A percentile compares a stretch with the other conserved stretches of the same genome.
phyloP scores from a whole-genome alignment of 108 stramenopile species.

The Parietichytrium sp. region DNA sequence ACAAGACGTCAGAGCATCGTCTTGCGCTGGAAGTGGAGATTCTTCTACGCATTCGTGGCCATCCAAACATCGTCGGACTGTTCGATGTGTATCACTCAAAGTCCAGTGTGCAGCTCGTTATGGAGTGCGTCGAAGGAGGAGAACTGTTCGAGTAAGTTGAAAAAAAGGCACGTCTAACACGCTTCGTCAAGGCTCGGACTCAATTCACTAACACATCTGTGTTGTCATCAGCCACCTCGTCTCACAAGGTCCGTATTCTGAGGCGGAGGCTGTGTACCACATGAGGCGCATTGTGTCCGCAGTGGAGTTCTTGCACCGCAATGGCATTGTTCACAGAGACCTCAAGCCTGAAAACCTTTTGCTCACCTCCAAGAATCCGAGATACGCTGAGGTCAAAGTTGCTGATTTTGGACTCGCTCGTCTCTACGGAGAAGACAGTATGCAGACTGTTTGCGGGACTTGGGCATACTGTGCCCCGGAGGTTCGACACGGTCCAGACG shows the following conservation, averaged over 20 bases:
- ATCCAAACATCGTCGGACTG: conserved; percentile 43
- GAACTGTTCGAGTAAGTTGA: conserved; percentile 48
- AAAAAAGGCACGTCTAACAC: too few species aligned
- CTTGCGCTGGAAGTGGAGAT: conserved; percentile 37
- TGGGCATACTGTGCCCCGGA: conserved; percentile 46
- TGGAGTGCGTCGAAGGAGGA: conserved; percentile 44
- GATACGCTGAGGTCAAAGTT: conserved; percentile 85
- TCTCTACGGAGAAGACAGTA: neutral
- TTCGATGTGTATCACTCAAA: conserved; percentile 37
- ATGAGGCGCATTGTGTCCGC: conserved; percentile 76
- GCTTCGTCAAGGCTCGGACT: neutral
- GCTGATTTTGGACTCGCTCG: conserved; percentile 94
- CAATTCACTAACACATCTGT: neutral
- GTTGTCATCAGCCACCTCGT: neutral
- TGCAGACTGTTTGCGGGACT: conserved; percentile 44
- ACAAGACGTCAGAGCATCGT: neutral
- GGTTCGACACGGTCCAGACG: conserved; percentile 13
- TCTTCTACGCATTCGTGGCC: conserved; percentile 5
- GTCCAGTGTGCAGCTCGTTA: conserved; percentile 36
- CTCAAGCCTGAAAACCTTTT: conserved; percentile 86
- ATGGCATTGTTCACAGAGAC: conserved; percentile 97
- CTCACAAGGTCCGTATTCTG: neutral
- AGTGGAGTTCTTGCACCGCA: conserved; percentile 97
- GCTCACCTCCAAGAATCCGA: conserved; percentile 50
- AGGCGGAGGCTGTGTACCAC: conserved; percentile 1